Percentiles rank a stretch among this genome's conserved stretches.
Evolutionary conservation across 2,329 filamentous ascomycete genomes (phyloP).

Genomic region (Leptosphaerulina australis): DNA sequence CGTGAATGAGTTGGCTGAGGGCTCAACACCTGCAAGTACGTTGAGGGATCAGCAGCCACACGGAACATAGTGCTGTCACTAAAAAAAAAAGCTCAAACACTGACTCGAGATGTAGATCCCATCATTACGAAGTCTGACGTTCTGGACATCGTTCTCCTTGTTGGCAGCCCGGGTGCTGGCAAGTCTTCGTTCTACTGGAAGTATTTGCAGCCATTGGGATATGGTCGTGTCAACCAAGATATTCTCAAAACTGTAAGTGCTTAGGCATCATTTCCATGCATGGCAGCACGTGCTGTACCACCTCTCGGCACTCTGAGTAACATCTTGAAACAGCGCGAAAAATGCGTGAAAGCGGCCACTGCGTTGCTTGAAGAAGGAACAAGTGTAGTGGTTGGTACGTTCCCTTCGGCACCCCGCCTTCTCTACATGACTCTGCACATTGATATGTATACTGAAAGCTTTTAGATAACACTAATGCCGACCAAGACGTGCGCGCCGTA

Average conservation of each 20-base stretch:
- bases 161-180: slow-evolving; percentile 85
- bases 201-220: slow-evolving; percentile 76
- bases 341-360: slow-evolving; percentile 72
- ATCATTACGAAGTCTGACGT: slow-evolving; percentile 65
- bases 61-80: slow-evolving; percentile 5
- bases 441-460: slow-evolving; percentile 24
- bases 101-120: slow-evolving; percentile 35
- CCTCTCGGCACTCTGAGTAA: slow-evolving; percentile 40
- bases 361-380: slow-evolving; percentile 67
- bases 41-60: slow-evolving; percentile 29
- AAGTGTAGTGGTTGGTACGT: slow-evolving; percentile 78
- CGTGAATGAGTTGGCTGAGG: slow-evolving; percentile 27
- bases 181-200: slow-evolving; percentile 92
- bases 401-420: slow-evolving; percentile 23
- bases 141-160: slow-evolving; percentile 81
- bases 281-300: slow-evolving; percentile 34
- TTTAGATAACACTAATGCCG: slow-evolving; percentile 93
- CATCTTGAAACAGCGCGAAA: slow-evolving; percentile 58
- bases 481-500: slow-evolving; percentile 73
- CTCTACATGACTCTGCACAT: slow-evolving; percentile 14
- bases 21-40: slow-evolving; percentile 43
- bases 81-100: slow-evolving; percentile 16
- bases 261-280: slow-evolving; percentile 11
- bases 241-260: slow-evolving; percentile 71
- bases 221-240: slow-evolving; percentile 89